These are phyloP conservation scores for Colletotrichum sp. DNA, from an alignment of 2,329 filamentous ascomycete species.

Conservation along the genomic window DNA sequence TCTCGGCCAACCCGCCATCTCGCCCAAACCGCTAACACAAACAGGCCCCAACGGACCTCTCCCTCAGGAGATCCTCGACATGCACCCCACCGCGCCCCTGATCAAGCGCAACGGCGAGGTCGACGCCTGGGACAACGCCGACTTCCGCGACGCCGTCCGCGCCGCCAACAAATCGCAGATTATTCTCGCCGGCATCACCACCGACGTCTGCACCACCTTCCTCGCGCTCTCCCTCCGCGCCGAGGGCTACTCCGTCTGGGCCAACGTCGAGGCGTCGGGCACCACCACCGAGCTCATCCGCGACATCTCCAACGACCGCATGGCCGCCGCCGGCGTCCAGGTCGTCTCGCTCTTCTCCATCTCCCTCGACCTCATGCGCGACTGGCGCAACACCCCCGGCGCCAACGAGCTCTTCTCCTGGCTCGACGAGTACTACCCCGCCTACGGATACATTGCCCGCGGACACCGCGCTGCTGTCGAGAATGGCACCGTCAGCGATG, in stretches of 20 bases:
- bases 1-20: accelerated
- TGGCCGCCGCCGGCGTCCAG: slow-evolving; percentile 71
- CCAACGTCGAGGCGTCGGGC: slow-evolving; percentile 74
- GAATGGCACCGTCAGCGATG: slow-evolving; percentile 63
- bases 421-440: slow-evolving; percentile 68
- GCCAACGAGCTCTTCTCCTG: slow-evolving; percentile 64
- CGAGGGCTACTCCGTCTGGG: slow-evolving; percentile 76
- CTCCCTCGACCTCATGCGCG: slow-evolving; percentile 72
- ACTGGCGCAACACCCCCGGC: slow-evolving; percentile 66
- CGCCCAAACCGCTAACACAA: not conserved
- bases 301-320: slow-evolving; percentile 69
- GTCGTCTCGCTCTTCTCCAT: slow-evolving; percentile 67
- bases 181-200: slow-evolving; percentile 75
- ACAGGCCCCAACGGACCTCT: slow-evolving; percentile 73
- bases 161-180: slow-evolving; percentile 72
- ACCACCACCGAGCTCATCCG: slow-evolving; percentile 67
- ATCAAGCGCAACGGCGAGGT: slow-evolving; percentile 75
- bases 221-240: slow-evolving; percentile 73
- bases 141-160: slow-evolving; percentile 69
- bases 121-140: slow-evolving; percentile 77
- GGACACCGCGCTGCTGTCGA: slow-evolving; percentile 64
- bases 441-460: slow-evolving; percentile 68
- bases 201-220: slow-evolving; percentile 79
- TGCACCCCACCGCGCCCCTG: slow-evolving; percentile 71
- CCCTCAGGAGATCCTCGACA: slow-evolving; percentile 70